Conservation (phyloP, 2,329 filamentous ascomycete genomes). For the Colletotrichum sp. region DNA sequence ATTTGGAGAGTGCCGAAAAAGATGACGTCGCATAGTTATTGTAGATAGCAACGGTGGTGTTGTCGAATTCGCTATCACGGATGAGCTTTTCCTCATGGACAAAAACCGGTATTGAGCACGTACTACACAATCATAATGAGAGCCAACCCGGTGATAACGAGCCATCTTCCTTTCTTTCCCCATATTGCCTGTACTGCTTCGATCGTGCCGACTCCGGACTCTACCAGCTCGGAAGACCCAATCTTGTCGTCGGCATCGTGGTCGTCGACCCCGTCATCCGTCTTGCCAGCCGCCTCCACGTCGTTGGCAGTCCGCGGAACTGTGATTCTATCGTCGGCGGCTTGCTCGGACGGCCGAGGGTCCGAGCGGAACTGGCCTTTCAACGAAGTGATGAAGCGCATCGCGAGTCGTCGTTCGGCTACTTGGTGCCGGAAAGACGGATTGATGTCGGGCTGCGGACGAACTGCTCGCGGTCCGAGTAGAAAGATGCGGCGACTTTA, state of each 20-base stretch:
- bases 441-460: neutral
- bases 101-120: neutral
- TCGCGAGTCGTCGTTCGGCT: neutral
- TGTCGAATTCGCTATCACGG: neutral
- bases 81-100: neutral
- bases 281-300: neutral
- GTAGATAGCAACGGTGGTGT: constrained; percentile 5
- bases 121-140: constrained; percentile 8
- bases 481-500: neutral
- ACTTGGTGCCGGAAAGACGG: neutral
- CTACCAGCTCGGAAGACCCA: neutral
- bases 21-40: constrained; percentile 9
- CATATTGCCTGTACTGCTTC: neutral
- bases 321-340: neutral
- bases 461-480: neutral
- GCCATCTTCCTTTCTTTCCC: constrained; percentile 1
- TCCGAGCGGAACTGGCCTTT: neutral
- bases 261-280: neutral
- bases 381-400: neutral
- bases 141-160: constrained; percentile 2
- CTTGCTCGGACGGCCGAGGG: neutral
- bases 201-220: neutral
- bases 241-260: neutral
- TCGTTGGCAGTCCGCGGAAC: neutral
- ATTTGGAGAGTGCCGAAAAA: constrained; percentile 1